phyloP scores from a whole-genome alignment of 106 monocot species.

The Vanilla planifolia region DNA sequence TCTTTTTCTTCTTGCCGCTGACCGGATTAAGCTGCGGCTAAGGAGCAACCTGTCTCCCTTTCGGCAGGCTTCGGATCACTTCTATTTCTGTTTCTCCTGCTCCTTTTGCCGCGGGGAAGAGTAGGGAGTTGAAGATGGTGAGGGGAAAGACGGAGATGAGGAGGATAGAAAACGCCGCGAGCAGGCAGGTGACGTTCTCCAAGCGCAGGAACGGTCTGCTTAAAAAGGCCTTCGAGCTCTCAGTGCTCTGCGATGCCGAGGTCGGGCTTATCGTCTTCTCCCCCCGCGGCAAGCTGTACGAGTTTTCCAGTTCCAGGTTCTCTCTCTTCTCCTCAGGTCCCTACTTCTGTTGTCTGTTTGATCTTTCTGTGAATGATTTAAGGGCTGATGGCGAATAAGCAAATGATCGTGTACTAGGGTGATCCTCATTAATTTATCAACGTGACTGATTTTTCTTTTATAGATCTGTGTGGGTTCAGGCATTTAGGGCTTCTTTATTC shows the following conservation, averaged over 20 bases:
- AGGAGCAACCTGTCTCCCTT: background rate
- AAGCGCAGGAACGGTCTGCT: constrained; percentile 13
- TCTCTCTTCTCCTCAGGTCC: background rate
- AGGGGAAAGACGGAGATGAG: constrained; percentile 11
- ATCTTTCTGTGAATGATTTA: too few species aligned
- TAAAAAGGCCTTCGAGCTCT: constrained; percentile 20
- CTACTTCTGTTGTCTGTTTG: too few species aligned
- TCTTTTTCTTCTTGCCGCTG: background rate
- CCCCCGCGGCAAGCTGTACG: constrained; percentile 13
- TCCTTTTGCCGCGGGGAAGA: background rate
- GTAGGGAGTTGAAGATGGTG: constrained; percentile 6
- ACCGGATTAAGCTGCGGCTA: background rate
- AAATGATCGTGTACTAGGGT: too few species aligned
- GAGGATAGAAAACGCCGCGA: constrained; percentile 13
- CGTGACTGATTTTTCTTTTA: too few species aligned
- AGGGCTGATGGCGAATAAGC: too few species aligned
- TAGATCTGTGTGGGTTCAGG: background rate
- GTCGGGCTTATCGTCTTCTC: constrained; percentile 12
- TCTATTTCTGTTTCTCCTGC: background rate
- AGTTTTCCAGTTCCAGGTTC: constrained; percentile 19
- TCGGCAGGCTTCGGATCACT: background rate
- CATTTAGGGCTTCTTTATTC: background rate
- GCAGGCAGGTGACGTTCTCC: constrained; percentile 16
- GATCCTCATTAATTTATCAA: too few species aligned
- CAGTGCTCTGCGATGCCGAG: constrained; percentile 14